These are phyloP conservation scores for Citrus maxima DNA, from an alignment of 345 rosid species.

Conservation along the genomic window DNA sequence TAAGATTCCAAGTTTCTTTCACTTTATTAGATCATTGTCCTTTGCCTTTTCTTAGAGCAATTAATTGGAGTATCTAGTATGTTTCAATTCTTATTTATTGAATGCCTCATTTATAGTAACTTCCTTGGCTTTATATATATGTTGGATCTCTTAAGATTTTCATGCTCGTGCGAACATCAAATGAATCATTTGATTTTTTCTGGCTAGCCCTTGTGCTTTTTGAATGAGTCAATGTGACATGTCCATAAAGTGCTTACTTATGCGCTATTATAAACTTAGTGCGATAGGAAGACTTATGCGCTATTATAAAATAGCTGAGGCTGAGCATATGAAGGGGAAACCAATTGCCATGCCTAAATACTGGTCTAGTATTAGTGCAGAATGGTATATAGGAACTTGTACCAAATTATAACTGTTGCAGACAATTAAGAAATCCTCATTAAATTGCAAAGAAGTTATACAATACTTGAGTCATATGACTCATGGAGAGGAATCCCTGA, in stretches of 20 bases:
- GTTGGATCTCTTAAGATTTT: neutral
- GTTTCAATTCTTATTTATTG: neutral
- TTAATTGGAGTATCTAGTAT: neutral
- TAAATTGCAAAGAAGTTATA: neutral
- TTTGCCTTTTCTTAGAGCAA: neutral
- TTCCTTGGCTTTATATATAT: neutral
- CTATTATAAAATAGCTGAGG: neutral
- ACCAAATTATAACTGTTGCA: neutral
- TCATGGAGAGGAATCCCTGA: neutral
- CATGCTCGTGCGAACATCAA: neutral
- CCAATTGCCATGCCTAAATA: neutral
- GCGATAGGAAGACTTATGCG: neutral
- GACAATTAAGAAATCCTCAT: neutral
- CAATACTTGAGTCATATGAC: neutral
- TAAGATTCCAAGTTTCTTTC: neutral
- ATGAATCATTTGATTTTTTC: neutral
- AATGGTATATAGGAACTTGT: neutral
- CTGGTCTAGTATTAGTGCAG: neutral
- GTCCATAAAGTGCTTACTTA: neutral
- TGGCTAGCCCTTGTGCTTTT: neutral
- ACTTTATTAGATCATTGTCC: neutral
- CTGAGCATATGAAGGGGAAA: neutral
- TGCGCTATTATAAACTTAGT: neutral
- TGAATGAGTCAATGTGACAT: neutral
- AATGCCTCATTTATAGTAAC: neutral